Conservation (phyloP, 1,284 basidiomycete species). For the Ustilago bromivora region DNA sequence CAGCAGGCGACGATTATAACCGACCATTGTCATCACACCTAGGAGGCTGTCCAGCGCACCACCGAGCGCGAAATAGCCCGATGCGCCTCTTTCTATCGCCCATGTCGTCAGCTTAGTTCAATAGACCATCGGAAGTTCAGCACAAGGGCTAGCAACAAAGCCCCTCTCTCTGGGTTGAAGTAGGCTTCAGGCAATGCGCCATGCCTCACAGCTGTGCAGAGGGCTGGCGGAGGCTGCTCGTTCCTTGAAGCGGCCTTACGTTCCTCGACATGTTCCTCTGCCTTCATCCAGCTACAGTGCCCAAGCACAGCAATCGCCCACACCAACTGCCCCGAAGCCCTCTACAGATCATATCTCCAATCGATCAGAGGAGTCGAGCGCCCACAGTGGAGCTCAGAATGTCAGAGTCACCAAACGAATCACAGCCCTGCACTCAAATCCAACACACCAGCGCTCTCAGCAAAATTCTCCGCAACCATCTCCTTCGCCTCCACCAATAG, state of each 20-base stretch:
- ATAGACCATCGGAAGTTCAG: neutral
- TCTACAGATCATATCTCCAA: neutral
- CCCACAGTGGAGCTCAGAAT: neutral
- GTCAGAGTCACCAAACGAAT: neutral
- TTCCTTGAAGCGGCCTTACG: conserved; percentile 33
- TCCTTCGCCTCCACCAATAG: neutral
- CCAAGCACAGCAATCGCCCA: neutral
- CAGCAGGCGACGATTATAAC: neutral
- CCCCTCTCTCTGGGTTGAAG: conserved; percentile 8
- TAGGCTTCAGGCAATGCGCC: conserved; percentile 25
- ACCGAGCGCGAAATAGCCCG: neutral
- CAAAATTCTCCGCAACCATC: neutral
- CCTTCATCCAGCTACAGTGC: conserved; percentile 39
- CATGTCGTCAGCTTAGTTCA: conserved; percentile 4
- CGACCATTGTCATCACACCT: neutral
- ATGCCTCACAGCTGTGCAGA: conserved; percentile 40
- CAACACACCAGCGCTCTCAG: neutral
- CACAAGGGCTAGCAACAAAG: conserved; percentile 10
- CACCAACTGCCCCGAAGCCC: conserved; percentile 3
- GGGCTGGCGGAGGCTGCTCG: conserved; percentile 38
- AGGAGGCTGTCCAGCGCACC: neutral
- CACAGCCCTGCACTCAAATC: neutral
- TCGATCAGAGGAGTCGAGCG: neutral
- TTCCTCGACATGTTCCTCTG: conserved; percentile 41
- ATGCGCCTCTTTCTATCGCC: neutral